Conservation (phyloP, 306 rosid genomes). For the Medicago ruthenica region DNA sequence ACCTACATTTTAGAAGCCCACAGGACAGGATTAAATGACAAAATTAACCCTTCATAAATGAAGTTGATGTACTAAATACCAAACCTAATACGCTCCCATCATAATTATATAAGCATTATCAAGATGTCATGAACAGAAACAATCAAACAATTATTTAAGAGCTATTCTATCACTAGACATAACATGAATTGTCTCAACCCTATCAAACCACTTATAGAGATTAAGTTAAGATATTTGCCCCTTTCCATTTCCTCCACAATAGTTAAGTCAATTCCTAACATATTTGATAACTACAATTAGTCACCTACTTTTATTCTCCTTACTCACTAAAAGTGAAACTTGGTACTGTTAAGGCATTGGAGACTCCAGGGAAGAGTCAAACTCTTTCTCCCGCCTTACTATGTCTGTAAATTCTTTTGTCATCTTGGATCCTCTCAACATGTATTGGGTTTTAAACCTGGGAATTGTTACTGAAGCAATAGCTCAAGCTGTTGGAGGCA, state of each 20-base stretch:
- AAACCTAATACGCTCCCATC: slow-evolving; percentile 16
- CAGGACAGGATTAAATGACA: neutral
- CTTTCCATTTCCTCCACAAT: slow-evolving; percentile 16
- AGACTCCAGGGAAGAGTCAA: neutral
- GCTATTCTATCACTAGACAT: neutral
- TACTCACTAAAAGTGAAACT: neutral
- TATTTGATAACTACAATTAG: slow-evolving; percentile 7
- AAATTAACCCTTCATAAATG: slow-evolving; percentile 21
- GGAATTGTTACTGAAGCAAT: slow-evolving; percentile 31
- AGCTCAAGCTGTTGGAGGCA: slow-evolving; percentile 28
- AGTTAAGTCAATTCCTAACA: neutral
- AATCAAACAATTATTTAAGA: neutral
- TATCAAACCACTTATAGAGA: neutral
- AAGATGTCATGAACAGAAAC: neutral
- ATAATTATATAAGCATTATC: neutral
- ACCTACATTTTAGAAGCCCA: neutral
- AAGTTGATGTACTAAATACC: slow-evolving; percentile 14
- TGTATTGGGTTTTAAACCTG: slow-evolving; percentile 29
- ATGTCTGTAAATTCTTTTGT: neutral
- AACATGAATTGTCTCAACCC: neutral
- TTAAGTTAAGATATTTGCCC: slow-evolving; percentile 17
- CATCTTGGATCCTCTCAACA: slow-evolving; percentile 10
- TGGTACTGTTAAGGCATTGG: neutral
- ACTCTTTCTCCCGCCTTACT: slow-evolving; percentile 1
- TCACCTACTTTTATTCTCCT: slow-evolving; percentile 3